Evolutionary conservation across 208 protist species (phyloP), one percentile per base, ranked within the genome.

Genomic region (Zelonia costaricensis): DNA sequence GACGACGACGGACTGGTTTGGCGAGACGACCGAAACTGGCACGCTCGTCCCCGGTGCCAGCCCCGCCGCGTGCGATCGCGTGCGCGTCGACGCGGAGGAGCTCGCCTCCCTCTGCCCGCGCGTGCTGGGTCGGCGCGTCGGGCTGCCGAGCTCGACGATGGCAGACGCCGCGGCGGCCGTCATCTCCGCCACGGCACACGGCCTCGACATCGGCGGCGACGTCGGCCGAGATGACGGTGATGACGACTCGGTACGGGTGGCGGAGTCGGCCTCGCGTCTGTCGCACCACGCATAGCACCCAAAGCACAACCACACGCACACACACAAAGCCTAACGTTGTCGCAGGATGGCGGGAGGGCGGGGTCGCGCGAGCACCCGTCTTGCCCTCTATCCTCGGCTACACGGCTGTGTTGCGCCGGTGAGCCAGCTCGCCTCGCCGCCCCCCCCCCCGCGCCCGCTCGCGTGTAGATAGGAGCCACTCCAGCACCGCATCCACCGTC

Each of bases 91-190:
- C 28, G 62, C 69, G 9, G 60, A 73, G 48, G 73, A 73, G 48
- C 65, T 84, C 10, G 78, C 78, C 35, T 61, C 69, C 3, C 43
- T 77, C n/a, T 84, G 78, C 46, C 74, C 78, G 28, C 73, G 67
- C 33, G 78, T 84, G 45, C 40, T 80, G 38, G 60, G 58, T 27
- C 65, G 72, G 0, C 63, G 62, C 18, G 42, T 74, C 8, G 71
- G 57, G 20, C 23, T 46, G 12, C 18, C 46, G 1, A 55, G 38
- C 45, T 25, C 20, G n/a, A 25, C 33, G 4, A 44, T 62, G 3
- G 46, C 46, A 16, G 46, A 61, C 44, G 62, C 62, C 10, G 43
- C 54, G 6, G 62, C 62, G 25, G 53, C 53, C 15, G 54, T 59
- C 36, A 68, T 60, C 35, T 55, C 49, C 13, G 62, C 49, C 51